A percentile compares a stretch with the other conserved stretches of the same genome.
Evolutionary conservation across 2,329 filamentous ascomycete genomes (phyloP).

Genomic region (Cadophora sp.): DNA sequence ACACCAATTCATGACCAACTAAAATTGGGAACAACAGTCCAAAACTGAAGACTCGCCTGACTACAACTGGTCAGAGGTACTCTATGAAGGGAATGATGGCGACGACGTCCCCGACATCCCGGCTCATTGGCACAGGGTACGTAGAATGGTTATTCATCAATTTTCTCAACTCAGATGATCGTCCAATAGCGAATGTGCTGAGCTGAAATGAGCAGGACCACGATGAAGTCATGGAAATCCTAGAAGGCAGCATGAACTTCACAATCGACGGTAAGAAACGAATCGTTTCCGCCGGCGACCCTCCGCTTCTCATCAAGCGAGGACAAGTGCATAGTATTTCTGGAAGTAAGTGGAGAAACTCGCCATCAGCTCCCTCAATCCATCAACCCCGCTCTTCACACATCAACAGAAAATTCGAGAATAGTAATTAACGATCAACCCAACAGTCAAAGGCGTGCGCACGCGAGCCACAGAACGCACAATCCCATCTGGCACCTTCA

Average conservation of each 20-base stretch:
- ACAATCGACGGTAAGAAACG: slow-evolving; percentile 24
- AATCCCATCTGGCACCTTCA: slow-evolving; percentile 19
- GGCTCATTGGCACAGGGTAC: slow-evolving; percentile 25
- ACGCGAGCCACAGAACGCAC: slow-evolving; percentile 19
- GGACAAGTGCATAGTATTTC: slow-evolving; percentile 22
- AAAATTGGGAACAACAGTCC: slow-evolving; percentile 9
- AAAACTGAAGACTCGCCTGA: slow-evolving; percentile 12
- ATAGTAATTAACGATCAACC: no score
- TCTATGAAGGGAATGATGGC: slow-evolving; percentile 22
- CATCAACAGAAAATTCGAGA: no score
- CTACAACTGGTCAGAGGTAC: slow-evolving; percentile 21
- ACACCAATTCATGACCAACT: no score
- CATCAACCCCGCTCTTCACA: no score
- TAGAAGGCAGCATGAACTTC: slow-evolving; percentile 19
- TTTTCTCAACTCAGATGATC: no score
- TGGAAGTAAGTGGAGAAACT: background rate
- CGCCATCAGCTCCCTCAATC: no score
- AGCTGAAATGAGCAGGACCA: slow-evolving; percentile 7
- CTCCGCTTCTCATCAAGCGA: slow-evolving; percentile 19
- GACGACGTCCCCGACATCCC: slow-evolving; percentile 16
- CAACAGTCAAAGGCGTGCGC: slow-evolving; percentile 16
- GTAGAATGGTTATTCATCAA: no score
- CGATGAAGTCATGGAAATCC: slow-evolving; percentile 26
- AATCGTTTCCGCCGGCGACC: slow-evolving; percentile 16
- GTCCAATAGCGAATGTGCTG: no score